Percentiles rank a stretch among this genome's conserved stretches.
Evolutionary conservation across 371 early-diverging fungal species (phyloP).

Genomic region (Mucor sp.): DNA sequence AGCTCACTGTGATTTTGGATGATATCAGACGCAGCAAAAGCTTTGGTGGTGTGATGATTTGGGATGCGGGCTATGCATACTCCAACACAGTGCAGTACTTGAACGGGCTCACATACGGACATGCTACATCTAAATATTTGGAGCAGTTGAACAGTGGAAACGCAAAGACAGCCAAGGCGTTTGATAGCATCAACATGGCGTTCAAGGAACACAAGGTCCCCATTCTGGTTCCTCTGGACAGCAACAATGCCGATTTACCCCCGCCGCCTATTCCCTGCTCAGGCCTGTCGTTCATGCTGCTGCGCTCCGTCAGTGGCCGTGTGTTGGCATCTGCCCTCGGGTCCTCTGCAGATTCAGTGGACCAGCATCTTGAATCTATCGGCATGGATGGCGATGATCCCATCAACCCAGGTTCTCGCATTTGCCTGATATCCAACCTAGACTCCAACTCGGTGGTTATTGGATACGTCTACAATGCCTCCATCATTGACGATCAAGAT

Average conservation of each 20-base stretch:
- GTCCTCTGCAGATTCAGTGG: slow-evolving; percentile 4
- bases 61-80: slow-evolving; percentile 60
- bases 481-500: not conserved
- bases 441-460: not conserved
- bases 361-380: slow-evolving; percentile 9
- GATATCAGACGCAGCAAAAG: slow-evolving; percentile 31
- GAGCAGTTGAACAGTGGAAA: not conserved
- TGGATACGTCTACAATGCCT: slow-evolving; percentile 15
- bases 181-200: slow-evolving; percentile 7
- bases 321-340: slow-evolving; percentile 25
- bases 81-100: slow-evolving; percentile 33
- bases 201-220: slow-evolving; percentile 12
- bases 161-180: slow-evolving; percentile 9
- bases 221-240: slow-evolving; percentile 13
- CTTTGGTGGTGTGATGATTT: slow-evolving; percentile 74
- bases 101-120: slow-evolving; percentile 24
- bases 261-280: slow-evolving; percentile 12
- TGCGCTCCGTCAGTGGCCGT: slow-evolving; percentile 18
- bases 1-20: slow-evolving; percentile 44
- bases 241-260: not conserved
- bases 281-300: slow-evolving; percentile 22
- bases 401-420: slow-evolving; percentile 23
- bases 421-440: slow-evolving; percentile 12
- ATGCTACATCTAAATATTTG: slow-evolving; percentile 32
- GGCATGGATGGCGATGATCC: slow-evolving; percentile 23